Conservation (phyloP, 176 grass and related monocot genomes). For the Miscanthus lutarioriparius region DNA sequence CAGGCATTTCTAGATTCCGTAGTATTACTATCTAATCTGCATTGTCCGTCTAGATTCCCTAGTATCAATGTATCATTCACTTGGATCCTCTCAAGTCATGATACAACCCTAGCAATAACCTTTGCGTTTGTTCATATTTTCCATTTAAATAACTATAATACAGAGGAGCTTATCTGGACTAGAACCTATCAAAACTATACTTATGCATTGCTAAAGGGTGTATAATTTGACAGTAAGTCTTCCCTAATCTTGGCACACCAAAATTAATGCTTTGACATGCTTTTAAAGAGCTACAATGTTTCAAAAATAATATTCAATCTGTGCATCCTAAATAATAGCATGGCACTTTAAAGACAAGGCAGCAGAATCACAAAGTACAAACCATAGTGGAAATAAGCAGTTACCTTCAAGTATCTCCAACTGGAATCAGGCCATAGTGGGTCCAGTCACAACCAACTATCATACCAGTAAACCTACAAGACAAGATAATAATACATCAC, state of each 20-base stretch:
- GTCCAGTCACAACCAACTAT: too few species aligned
- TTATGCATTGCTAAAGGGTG: background rate
- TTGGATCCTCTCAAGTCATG: background rate
- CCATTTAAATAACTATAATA: background rate
- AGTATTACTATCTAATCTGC: background rate
- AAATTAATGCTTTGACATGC: background rate
- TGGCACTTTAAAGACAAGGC: too few species aligned
- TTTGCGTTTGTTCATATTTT: background rate
- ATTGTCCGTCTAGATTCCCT: background rate
- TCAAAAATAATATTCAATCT: background rate
- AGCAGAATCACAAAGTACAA: too few species aligned
- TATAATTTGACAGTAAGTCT: background rate
- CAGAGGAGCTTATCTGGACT: background rate
- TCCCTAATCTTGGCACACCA: background rate
- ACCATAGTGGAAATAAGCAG: too few species aligned
- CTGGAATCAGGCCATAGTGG: too few species aligned
- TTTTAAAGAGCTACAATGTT: conserved; percentile 15
- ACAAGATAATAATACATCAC: too few species aligned
- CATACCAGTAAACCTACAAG: too few species aligned
- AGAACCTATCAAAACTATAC: conserved; percentile 10
- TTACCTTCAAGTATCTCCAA: too few species aligned
- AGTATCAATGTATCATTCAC: background rate
- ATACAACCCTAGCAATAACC: background rate
- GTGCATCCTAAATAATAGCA: background rate
- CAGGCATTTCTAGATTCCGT: too few species aligned